A percentile compares a stretch with the other conserved stretches of the same genome.
Evolutionary conservation across 1,284 basidiomycete genomes (phyloP).

Genomic region (Pseudozyma thailandica): DNA sequence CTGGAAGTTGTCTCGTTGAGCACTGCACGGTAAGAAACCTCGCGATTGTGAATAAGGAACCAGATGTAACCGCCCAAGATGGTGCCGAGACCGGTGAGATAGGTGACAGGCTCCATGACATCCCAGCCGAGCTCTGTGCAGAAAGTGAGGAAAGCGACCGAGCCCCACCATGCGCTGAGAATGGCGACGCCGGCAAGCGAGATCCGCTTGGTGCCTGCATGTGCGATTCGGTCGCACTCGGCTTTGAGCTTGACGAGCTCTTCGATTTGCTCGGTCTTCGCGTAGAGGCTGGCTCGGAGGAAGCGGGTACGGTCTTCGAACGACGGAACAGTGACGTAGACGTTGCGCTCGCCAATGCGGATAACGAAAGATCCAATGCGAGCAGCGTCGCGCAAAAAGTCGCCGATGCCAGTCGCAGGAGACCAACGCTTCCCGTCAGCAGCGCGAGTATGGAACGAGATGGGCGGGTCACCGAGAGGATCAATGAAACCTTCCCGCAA

Average conservation of each 20-base stretch:
- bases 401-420: constrained; percentile 60
- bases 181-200: constrained; percentile 55
- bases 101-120: constrained; percentile 56
- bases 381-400: constrained; percentile 59
- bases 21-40: constrained; percentile 59
- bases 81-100: constrained; percentile 57
- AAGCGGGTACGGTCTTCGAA: constrained; percentile 61
- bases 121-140: constrained; percentile 57
- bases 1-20: constrained; percentile 60
- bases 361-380: constrained; percentile 58
- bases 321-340: constrained; percentile 54
- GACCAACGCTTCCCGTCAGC: constrained; percentile 59
- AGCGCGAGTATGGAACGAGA: constrained; percentile 57
- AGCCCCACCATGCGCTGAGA: constrained; percentile 55
- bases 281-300: constrained; percentile 46
- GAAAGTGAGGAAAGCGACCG: constrained; percentile 56
- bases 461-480: constrained; percentile 53
- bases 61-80: constrained; percentile 59
- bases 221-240: constrained; percentile 57
- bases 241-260: constrained; percentile 52
- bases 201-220: constrained; percentile 49
- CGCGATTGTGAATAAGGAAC: constrained; percentile 61
- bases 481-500: constrained; percentile 48
- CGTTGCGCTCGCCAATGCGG: constrained; percentile 50
- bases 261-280: constrained; percentile 58